These are phyloP conservation scores for Aspergillus sp. DNA, from an alignment of 2,329 filamentous ascomycete genomes.

Conservation along the genomic window DNA sequence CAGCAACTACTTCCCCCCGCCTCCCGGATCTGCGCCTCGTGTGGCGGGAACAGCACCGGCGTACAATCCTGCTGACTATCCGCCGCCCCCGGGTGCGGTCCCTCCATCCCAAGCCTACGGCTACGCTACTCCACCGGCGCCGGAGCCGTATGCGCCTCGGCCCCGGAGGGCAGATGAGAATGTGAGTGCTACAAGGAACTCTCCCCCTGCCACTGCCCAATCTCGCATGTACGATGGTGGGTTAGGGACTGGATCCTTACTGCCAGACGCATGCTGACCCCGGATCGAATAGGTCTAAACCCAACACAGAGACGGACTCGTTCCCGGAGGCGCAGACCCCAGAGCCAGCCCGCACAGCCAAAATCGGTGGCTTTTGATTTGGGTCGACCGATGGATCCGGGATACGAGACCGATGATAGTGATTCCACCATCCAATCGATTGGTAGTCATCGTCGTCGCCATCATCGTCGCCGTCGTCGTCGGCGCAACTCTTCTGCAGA, in stretches of 20 bases:
- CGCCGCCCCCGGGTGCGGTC: slow-evolving; percentile 41
- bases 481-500: slow-evolving; percentile 25
- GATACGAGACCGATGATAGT: slow-evolving; percentile 46
- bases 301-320: slow-evolving; percentile 7
- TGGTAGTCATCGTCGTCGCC: slow-evolving; percentile 20
- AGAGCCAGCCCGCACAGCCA: slow-evolving; percentile 24
- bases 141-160: slow-evolving; percentile 40
- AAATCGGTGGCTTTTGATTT: slow-evolving; percentile 37
- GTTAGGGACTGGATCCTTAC: slow-evolving; percentile 26
- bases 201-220: slow-evolving; percentile 35
- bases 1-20: slow-evolving; percentile 43
- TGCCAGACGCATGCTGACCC: slow-evolving; percentile 1
- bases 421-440: slow-evolving; percentile 33
- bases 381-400: slow-evolving; percentile 21
- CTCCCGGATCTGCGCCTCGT: slow-evolving; percentile 34
- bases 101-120: slow-evolving; percentile 38
- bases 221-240: slow-evolving; percentile 42
- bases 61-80: slow-evolving; percentile 42
- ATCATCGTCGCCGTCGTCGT: slow-evolving; percentile 17
- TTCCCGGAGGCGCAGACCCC: slow-evolving; percentile 10
- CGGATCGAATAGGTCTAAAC: slow-evolving; percentile 22
- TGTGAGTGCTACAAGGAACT: slow-evolving; percentile 47
- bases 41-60: slow-evolving; percentile 23
- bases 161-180: slow-evolving; percentile 47
- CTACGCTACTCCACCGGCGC: slow-evolving; percentile 34